Evolutionary conservation across 2,329 filamentous ascomycete genomes (phyloP), one percentile per base, ranked within the genome.

Genomic region (Epichloe festucae): DNA sequence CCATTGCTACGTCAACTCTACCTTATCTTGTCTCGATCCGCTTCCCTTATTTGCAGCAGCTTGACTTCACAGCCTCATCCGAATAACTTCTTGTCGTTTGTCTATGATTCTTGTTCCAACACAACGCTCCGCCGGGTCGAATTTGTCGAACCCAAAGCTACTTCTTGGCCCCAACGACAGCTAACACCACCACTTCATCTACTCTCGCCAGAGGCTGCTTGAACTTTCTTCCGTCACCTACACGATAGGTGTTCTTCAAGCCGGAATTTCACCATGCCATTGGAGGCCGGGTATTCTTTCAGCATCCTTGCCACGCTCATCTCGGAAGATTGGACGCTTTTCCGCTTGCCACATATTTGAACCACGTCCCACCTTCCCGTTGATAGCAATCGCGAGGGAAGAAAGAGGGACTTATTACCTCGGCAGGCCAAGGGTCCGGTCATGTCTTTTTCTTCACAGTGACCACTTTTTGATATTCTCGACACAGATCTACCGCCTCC

Each of bases 381-480:
- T 47, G n/a, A 49, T 17, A 34, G 34, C 39, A 21, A 43, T 49
- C 46, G 49, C 45, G 49, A 45, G 35, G 36, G 49, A 49, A 51
- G 52, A 53, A 47, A 48, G 52, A 50, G 39, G 49, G 46, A 47
- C 36, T 43, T 35, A 11, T 43, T 49, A 44, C 46, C 52, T 54
- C 52, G 46, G 45, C 45, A 44, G 21, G 31, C 48, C 45, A 46
- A 34, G 46, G 8, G 21, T 17, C 40, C 14, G 40, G 31, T 19
- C 23, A 41, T 42, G 21, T 36, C 21, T 42, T 31, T 48, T 27
- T 49, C 23, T 36, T 38, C 48, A 17, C n/a, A 19, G 38, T 43
- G 36, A 48, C 17, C 41, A 39, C 41, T 27, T 34, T 27, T 41
- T 17, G 21, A 52, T 23, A 43, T n/a, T 27, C 39, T 36, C 35